Evolutionary conservation across 208 protist species (phyloP), one percentile per base, ranked within the genome.

Genomic region (Wallacemonas sp.): DNA sequence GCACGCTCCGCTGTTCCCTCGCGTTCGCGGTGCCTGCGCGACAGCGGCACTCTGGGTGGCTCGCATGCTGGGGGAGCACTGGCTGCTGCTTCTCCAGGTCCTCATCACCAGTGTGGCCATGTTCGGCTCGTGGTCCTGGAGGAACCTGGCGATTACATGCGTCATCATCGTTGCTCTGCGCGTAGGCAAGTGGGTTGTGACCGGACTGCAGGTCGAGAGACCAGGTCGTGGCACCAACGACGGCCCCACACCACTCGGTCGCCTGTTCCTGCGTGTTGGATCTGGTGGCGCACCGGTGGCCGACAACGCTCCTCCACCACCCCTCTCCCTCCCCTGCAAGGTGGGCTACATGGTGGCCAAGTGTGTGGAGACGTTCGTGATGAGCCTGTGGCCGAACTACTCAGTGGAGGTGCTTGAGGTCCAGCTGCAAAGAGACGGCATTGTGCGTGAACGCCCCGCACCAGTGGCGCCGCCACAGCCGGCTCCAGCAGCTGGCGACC

Each of bases 341-440:
- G n/a, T 76, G 16, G 41, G 69, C 19, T 94, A 94, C 61, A 73
- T 91, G 5, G 47, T 68, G 2, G 44, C 64, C 1, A 90, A 90
- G 71, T 85, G 83, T 52, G 44, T 80, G 3, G 85, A 87, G 49
- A 76, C 83, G 9, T 87, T 92, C 66, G 3, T 92, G 0, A 24
- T 88, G 23, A 92, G 85, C 54, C 1, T 94, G 8, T 91, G 54
- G 32, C 88, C 88, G 11, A 82, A 69, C 58, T 94, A 87, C 66
- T 85, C 81, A 1, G 54, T 91, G 0, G 81, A 89, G 29, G 30
- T 57, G 4, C 63, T 94, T 2, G 83, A 94, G 72, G 41, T 49
- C n/a, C 83, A 90, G 58, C 65, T 94, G 19, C 34, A 60, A 29
- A 49, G 43, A n/a, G 88, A 94, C 61, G 79, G 75, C 52, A 90